Conservation (phyloP, 768 basidiomycete genomes). For the Termitomyces sp. region DNA sequence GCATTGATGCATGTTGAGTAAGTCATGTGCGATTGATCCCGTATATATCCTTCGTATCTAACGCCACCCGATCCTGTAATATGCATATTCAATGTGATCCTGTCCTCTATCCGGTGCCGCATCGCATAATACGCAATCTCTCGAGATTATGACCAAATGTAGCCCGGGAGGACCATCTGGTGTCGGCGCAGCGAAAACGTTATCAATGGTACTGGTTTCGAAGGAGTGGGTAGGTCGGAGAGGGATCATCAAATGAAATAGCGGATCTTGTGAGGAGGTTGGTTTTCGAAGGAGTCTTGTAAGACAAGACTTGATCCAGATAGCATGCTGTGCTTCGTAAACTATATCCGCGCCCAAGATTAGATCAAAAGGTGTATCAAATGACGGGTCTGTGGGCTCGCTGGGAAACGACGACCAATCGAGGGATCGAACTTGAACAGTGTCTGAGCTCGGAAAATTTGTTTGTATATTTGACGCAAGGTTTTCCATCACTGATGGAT, state of each 20-base stretch:
- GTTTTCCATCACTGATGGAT: conserved; percentile 70
- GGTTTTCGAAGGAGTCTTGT: conserved; percentile 41
- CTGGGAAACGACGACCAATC: conserved; percentile 56
- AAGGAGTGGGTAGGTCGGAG: conserved; percentile 58
- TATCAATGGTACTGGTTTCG: conserved; percentile 60
- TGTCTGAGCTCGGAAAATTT: conserved; percentile 42
- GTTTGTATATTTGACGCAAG: conserved; percentile 54
- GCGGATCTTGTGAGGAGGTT: conserved; percentile 13
- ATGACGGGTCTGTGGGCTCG: conserved; percentile 10
- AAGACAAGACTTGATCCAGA: conserved; percentile 68
- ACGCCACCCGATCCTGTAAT: conserved; percentile 73
- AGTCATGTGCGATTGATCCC: too few species aligned
- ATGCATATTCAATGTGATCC: conserved; percentile 64
- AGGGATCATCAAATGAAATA: conserved; percentile 79
- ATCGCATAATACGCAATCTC: conserved; percentile 55
- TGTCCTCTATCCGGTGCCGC: conserved; percentile 32
- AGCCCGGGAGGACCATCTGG: conserved; percentile 1
- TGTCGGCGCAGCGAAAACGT: conserved; percentile 38
- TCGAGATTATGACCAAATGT: conserved; percentile 48
- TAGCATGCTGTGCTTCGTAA: conserved; percentile 69
- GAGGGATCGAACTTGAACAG: conserved; percentile 32
- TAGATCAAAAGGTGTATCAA: conserved; percentile 56
- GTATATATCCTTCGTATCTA: neutral
- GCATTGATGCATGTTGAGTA: too few species aligned
- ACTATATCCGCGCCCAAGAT: conserved; percentile 82